phyloP scores from a whole-genome alignment of 2,329 filamentous ascomycete species.

The Cordyceps cicadae region DNA sequence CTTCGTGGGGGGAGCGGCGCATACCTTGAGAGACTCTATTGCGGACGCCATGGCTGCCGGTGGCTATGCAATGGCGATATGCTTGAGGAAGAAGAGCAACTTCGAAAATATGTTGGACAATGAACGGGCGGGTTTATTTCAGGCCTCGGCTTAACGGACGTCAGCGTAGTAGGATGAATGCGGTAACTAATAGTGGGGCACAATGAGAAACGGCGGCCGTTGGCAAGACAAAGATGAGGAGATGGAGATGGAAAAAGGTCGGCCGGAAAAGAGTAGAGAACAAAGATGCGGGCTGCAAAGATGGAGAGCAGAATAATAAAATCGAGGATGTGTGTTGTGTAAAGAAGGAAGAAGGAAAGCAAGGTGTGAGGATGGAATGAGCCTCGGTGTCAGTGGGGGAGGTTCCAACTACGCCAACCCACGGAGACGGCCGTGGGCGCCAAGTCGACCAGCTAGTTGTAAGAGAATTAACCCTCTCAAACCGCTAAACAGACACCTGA shows the following conservation, averaged over 20 bases:
- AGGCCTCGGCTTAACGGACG: constrained; percentile 2
- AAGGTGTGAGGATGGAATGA: not conserved
- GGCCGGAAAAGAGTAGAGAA: not conserved
- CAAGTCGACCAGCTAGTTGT: too few relatives aligned
- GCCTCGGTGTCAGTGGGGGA: not conserved
- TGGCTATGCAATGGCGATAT: not conserved
- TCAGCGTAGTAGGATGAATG: not conserved
- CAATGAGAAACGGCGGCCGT: too few relatives aligned
- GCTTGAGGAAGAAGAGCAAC: not conserved
- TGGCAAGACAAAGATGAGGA: too few relatives aligned
- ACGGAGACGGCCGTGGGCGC: not conserved
- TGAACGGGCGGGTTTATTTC: not conserved
- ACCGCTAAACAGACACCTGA: not conserved
- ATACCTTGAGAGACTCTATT: constrained; percentile 24
- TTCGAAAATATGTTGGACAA: not conserved
- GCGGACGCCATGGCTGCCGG: constrained; percentile 20
- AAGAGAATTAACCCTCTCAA: not conserved
- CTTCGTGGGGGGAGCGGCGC: not conserved
- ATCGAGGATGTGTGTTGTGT: not conserved
- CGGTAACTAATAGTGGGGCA: not conserved
- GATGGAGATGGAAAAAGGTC: too few relatives aligned
- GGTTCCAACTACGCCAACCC: not conserved
- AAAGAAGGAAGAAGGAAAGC: not conserved
- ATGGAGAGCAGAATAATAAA: not conserved
- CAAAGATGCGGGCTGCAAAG: not conserved